Evolutionary conservation across 2,329 filamentous ascomycete species (phyloP), one percentile per base, ranked within the genome.

Genomic region (Fusarium sp.): DNA sequence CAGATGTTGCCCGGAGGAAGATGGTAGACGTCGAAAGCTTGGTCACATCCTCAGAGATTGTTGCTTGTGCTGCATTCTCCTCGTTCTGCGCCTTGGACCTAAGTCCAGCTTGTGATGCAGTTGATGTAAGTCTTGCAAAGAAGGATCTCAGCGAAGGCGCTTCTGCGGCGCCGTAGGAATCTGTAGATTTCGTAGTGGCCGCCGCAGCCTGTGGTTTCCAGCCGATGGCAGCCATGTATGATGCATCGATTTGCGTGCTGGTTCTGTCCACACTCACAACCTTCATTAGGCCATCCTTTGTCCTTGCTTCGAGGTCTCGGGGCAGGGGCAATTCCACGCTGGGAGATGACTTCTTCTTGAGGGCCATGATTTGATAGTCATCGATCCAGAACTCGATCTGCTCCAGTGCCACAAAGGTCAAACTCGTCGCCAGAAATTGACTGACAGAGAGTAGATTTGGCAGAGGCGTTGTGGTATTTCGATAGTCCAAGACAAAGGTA

Each of bases 401-500:
- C 79, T 98, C 90, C 27, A 99, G 86, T 0, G 95, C 93, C 68
- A 99, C 96, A 84, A 99, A 99, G 0, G 97, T 98, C 82, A 99
- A 86, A 85, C 96, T 98, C 8, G 95, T 98, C 5, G 95, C 94
- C 58, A 99, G 86, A 77, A 99, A 99, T 82, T 98, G 95, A 79
- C 94, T 93, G 64, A 99, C 88, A 2, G 94, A 95, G 29, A 97
- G 87, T 10, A 99, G 85, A 70, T 95, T 94, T 4, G 97, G 97
- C 58, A 98, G 85, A 2, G 95, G 94, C 1, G 95, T 96, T 0
- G 94, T 95, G 33, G 90, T 90, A 81, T 97, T 98, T 80, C 97
- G 90, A 83, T 98, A 98, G 80, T 98, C 95, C 56, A 99, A 88
- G 56, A 98, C 92, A 81, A 99, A 99, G n/a, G 93, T 93, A 3